A percentile compares a stretch with the other conserved stretches of the same genome.
These are phyloP conservation scores for Zizania latifolia DNA, from an alignment of 176 grass and related monocot species.

Conservation along the genomic window DNA sequence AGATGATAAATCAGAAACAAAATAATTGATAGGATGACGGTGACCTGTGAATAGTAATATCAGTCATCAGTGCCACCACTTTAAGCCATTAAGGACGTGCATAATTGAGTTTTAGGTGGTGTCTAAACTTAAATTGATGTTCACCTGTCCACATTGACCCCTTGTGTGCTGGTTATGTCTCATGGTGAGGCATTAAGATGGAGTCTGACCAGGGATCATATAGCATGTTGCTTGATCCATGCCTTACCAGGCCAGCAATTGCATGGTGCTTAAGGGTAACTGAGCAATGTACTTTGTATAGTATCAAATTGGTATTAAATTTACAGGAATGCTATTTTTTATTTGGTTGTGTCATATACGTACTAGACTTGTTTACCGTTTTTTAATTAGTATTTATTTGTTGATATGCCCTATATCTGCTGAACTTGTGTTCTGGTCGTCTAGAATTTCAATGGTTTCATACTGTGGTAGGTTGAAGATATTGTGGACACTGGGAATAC, in stretches of 20 bases:
- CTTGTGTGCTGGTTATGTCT: neutral
- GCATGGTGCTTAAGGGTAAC: neutral
- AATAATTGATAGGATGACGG: neutral
- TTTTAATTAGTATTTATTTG: neutral
- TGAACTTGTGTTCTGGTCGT: neutral
- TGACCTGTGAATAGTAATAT: neutral
- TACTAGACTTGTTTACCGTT: neutral
- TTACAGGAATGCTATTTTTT: neutral
- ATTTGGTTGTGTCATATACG: neutral
- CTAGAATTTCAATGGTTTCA: neutral
- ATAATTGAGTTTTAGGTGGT: neutral
- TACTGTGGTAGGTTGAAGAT: conserved; percentile 71
- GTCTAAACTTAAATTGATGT: neutral
- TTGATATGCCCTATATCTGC: neutral
- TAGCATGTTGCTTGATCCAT: neutral
- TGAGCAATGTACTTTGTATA: neutral
- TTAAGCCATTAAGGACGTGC: neutral
- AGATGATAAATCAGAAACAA: neutral
- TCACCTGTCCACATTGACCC: neutral
- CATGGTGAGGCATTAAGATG: neutral
- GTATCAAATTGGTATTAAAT: neutral
- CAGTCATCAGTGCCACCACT: neutral
- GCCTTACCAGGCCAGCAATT: neutral
- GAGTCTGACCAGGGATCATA: neutral
- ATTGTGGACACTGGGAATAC: conserved; percentile 96